Percentiles rank a stretch among this genome's conserved stretches.
phyloP scores from a whole-genome alignment of 192 early-diverging fungal genomes.

The Backusella parvicylindrica region DNA sequence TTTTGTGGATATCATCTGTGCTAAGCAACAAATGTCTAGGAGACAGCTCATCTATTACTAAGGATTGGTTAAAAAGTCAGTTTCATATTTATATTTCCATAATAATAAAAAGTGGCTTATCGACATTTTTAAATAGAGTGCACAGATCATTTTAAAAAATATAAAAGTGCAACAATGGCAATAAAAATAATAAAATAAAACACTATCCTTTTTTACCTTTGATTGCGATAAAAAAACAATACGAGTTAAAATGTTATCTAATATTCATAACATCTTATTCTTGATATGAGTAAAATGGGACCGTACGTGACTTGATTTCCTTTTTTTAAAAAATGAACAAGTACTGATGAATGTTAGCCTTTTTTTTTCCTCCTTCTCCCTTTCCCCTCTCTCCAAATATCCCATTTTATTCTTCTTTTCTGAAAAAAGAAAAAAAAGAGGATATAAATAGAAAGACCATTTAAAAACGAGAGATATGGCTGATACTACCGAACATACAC shows the following conservation, averaged over 20 bases:
- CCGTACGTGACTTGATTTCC: conserved; percentile 1
- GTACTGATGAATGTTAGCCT: not conserved
- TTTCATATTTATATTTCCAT: too few species aligned
- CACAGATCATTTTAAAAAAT: not conserved
- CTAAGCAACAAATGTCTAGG: too few species aligned
- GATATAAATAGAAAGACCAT: not conserved
- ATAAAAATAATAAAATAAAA: not conserved
- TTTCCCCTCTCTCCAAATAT: not conserved
- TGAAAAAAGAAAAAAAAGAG: not conserved
- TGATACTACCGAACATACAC: not conserved
- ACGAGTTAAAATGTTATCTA: not conserved
- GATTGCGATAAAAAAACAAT: not conserved
- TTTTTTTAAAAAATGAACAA: conserved; percentile 4
- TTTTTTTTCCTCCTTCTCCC: not conserved
- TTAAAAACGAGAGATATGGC: not conserved
- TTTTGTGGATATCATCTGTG: too few species aligned
- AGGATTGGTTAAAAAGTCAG: too few species aligned
- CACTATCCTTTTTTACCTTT: not conserved
- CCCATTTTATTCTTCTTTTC: not conserved
- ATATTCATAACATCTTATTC: not conserved
- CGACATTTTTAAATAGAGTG: not conserved
- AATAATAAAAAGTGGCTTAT: not conserved
- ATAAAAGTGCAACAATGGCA: not conserved
- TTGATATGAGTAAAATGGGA: not conserved
- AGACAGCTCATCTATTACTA: too few species aligned